Evolutionary conservation across 805 yeast genomes (phyloP), one percentile per base, ranked within the genome.

Genomic region (Metschnikowia noctiluminum): DNA sequence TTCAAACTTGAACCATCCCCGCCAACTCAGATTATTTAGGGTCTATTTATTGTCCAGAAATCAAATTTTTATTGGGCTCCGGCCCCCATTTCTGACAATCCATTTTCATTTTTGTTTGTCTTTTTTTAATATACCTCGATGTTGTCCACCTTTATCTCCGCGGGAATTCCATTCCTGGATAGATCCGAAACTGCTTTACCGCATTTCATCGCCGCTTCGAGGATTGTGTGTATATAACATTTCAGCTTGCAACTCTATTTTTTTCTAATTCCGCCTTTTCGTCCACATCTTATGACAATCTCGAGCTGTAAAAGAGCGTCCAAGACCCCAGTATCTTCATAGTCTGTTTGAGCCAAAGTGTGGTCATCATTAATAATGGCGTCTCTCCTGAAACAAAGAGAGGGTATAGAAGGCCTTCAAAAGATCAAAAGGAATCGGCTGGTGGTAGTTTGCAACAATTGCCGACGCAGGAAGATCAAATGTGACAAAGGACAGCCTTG

Each of bases 391-490:
- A 13, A 21, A 16, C 27, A 26, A n/a, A 37, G 21, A 6, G 21
- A 34, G 37, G 15, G 12, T 13, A 44, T 8, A 16, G 40, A 37
- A 12, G 43, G 38, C 32, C n/a, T 45, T 28, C 35, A 15, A 26
- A 49, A 46, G 16, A 45, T 34, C 26, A 55, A 56, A 37, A 54
- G 63, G 16, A 58, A 57, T 38, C 57, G 64, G 42, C 61, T 63
- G 6, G 61, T 63, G 21, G 48, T 61, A 21, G 66, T 62, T 5
- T 69, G 73, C 48, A 54, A 56, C 28, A 63, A 58, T 50, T 69
- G 73, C 51, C 66, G 65, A 45, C 51, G 59, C 38, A 58, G 63
- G 38, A 69, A 69, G 52, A 61, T 68, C 53, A 65, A 62, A 42
- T 69, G 73, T 51, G 70, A 69, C 49, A 55, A 62, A 35, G 51